Evolutionary conservation across 768 basidiomycete genomes (phyloP).

Genomic region (Jaapia argillacea): DNA sequence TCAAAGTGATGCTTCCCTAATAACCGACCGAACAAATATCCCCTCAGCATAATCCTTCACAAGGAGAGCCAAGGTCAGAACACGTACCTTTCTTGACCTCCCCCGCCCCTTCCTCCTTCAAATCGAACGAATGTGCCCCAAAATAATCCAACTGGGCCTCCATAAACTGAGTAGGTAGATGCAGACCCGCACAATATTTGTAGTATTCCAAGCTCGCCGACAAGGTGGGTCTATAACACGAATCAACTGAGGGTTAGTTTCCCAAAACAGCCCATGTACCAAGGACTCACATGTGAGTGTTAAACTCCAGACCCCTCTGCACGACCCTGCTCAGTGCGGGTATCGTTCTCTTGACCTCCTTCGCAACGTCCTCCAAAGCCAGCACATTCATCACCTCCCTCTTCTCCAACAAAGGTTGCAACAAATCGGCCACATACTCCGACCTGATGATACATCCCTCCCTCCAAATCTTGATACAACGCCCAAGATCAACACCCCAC

Average conservation of each 20-base stretch:
- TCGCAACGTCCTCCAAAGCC: neutral
- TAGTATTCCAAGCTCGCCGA: slow-evolving; percentile 14
- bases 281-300: neutral
- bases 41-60: neutral
- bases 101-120: slow-evolving; percentile 11
- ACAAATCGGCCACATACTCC: slow-evolving; percentile 11
- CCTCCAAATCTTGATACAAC: slow-evolving; percentile 13
- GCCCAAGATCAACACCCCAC: slow-evolving; percentile 10
- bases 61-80: neutral
- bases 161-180: slow-evolving; percentile 12
- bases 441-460: slow-evolving; percentile 15
- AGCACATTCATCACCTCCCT: neutral
- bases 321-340: slow-evolving; percentile 2
- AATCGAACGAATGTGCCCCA: slow-evolving; percentile 12
- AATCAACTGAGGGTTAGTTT: too few relatives aligned
- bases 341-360: slow-evolving; percentile 6
- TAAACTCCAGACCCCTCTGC: slow-evolving; percentile 3
- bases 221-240: slow-evolving; percentile 11
- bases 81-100: slow-evolving; percentile 10
- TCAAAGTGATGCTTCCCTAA: slow-evolving; percentile 11
- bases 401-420: slow-evolving; percentile 11
- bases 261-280: neutral
- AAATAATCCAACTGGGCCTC: slow-evolving; percentile 15
- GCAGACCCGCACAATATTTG: slow-evolving; percentile 13
- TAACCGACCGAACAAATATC: too few relatives aligned